Conservation (phyloP, 1,284 basidiomycete genomes). For the Ceratobasidium sp. region DNA sequence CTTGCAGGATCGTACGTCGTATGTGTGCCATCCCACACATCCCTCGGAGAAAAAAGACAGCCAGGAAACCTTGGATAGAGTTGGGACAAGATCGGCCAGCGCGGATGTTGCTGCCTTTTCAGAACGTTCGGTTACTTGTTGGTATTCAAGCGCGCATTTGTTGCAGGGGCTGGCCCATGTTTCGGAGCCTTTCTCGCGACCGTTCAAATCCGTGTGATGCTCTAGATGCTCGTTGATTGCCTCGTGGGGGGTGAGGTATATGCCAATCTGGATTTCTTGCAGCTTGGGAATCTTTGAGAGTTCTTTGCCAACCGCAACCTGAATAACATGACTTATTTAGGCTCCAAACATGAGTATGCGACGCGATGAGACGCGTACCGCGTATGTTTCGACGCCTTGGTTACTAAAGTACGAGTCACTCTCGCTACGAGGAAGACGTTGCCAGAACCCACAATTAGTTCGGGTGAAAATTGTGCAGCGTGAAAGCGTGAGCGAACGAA, state of each 20-base stretch:
- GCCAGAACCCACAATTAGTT: slow-evolving; percentile 15
- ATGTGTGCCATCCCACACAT: slow-evolving; percentile 18
- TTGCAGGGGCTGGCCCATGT: slow-evolving; percentile 13
- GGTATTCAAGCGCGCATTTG: slow-evolving; percentile 9
- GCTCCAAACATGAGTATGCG: no score
- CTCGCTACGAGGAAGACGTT: slow-evolving; percentile 7
- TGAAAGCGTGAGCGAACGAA: slow-evolving; percentile 19
- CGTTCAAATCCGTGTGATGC: background rate
- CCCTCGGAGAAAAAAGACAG: slow-evolving; percentile 18
- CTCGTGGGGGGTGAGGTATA: slow-evolving; percentile 24
- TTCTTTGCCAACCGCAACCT: slow-evolving; percentile 33
- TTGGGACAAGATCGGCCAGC: slow-evolving; percentile 4
- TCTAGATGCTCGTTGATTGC: background rate
- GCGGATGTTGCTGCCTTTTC: background rate
- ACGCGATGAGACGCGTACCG: no score
- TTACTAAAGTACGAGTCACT: slow-evolving; percentile 38
- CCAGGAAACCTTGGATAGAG: slow-evolving; percentile 5
- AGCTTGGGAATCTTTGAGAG: slow-evolving; percentile 4
- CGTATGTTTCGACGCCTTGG: slow-evolving; percentile 15
- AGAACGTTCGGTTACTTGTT: no score
- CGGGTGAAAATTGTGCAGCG: slow-evolving; percentile 30
- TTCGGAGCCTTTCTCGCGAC: background rate
- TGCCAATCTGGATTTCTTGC: slow-evolving; percentile 6
- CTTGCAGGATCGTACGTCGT: no score
- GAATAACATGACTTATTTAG: background rate